phyloP scores from a whole-genome alignment of 2,329 filamentous ascomycete genomes.

The Exserohilum turcica region DNA sequence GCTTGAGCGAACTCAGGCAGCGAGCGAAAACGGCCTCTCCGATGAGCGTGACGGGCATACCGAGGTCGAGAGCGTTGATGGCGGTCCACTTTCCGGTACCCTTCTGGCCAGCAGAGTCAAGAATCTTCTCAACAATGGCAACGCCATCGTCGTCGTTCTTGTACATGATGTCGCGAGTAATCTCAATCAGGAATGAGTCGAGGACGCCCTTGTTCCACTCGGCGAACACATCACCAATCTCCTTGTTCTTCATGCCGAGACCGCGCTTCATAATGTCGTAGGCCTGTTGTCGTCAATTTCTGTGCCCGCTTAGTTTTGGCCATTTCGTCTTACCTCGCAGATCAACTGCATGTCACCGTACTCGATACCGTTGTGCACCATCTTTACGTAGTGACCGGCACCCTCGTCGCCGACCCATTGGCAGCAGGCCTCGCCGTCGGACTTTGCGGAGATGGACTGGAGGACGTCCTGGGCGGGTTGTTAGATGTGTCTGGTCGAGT shows the following conservation, averaged over 20 bases:
- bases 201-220: constrained; percentile 99
- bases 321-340: constrained; percentile 74
- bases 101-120: constrained; percentile 98
- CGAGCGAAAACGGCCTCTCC: constrained; percentile 95
- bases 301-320: neutral
- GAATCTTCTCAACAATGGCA: constrained; percentile 95
- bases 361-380: constrained; percentile 99
- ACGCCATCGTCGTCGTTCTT: constrained; percentile 94
- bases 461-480: constrained; percentile 72
- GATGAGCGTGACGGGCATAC: constrained; percentile 97
- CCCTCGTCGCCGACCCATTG: constrained; percentile 99
- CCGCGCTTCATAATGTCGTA: constrained; percentile 99
- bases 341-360: constrained; percentile 99
- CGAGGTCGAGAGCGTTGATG: constrained; percentile 97
- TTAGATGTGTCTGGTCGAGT: constrained; percentile 19
- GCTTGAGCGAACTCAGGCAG: constrained; percentile 93
- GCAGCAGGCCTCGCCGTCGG: constrained; percentile 94
- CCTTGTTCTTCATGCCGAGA: constrained; percentile 84
- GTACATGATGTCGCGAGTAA: constrained; percentile 98
- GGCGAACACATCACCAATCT: constrained; percentile 92
- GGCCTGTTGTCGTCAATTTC: constrained; percentile 63
- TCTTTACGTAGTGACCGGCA: constrained; percentile 99
- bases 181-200: constrained; percentile 97
- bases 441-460: constrained; percentile 97
- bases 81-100: constrained; percentile 99